Base-by-base conservation (phyloP, 176 grass and related monocot species). In the Bonia amplexicaulis region DNA sequence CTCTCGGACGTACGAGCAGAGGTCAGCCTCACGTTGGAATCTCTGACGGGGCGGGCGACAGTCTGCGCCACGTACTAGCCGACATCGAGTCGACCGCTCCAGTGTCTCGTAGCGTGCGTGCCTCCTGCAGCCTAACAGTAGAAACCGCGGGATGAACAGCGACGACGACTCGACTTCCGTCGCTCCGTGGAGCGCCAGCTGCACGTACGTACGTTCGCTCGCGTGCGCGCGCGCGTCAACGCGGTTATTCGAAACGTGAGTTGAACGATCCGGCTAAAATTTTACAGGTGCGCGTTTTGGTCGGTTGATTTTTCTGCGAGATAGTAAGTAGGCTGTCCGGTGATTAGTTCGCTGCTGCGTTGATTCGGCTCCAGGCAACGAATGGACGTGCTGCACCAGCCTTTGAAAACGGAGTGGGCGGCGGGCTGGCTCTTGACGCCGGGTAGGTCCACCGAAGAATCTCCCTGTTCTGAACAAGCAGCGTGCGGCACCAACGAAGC, bases 131-230 rank as follows among this genome's bases (percentile, higher is more conserved):
- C 22, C 27, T 12, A 6, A 16, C 16, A 44, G 85, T 57, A 26
- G 67, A 81, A 73, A 64, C 44, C 54, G 76, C 84, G 66, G 75
- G 44, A 41, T n/a, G 44, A n/a, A 57, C n/a, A 71, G 66, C 3
- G 79, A 20, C 9, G 16, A 22, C 42, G 27, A n/a, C 58, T 27
- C 16, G 48, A 5, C 15, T 16, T 59, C 42, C 76, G 59, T 79
- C 40, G 59, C 26, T 5, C 14, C 26, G 49, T 53, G 5, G 16
- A 35, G 60, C 60, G 42, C 42, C 77, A 49, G 77, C 52, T 4
- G 25, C 8, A n/a, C 55, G 55, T 7, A 9, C 19, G 53, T 52
- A 55, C 6, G 53, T 59, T 10, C 4, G n/a, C 9, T 2, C 20
- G 31, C 73, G 37, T 6, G 72, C 17, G 16, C 15, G 78, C 17